Evolutionary conservation across 164 flowering plant genomes (phyloP).

Genomic region (Nymphaea thermarum): DNA sequence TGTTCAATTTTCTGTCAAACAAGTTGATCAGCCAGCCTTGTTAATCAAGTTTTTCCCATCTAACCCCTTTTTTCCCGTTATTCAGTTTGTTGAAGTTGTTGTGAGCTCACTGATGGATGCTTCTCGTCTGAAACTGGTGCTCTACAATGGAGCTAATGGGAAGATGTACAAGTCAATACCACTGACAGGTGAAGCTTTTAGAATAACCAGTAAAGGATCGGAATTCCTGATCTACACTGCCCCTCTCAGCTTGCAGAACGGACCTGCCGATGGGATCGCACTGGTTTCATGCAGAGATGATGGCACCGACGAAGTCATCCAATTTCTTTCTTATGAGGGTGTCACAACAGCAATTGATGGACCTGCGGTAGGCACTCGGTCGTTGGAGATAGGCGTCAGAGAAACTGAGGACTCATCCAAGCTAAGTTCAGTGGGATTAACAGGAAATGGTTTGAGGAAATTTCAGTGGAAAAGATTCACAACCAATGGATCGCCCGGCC

Average conservation of each 20-base stretch:
- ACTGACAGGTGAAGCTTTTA: conserved; percentile 9
- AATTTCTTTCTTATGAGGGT: conserved; percentile 18
- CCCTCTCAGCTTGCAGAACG: conserved; percentile 12
- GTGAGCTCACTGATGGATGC: conserved; percentile 9
- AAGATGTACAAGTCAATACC: conserved; percentile 11
- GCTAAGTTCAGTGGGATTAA: conserved; percentile 13
- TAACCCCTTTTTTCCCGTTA: background rate
- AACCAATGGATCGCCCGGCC: conserved; percentile 10
- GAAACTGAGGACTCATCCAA: conserved; percentile 13
- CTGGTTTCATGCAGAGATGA: conserved; percentile 8
- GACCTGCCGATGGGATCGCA: conserved; percentile 18
- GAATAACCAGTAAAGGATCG: conserved; percentile 5
- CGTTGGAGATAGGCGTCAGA: conserved; percentile 11
- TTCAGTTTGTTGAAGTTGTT: conserved; percentile 20
- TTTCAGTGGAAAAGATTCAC: conserved; percentile 13
- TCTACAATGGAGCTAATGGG: conserved; percentile 16
- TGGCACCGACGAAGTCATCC: conserved; percentile 4
- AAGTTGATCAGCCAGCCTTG: too few relatives aligned
- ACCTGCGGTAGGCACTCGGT: conserved; percentile 10
- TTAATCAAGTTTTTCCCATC: too few relatives aligned
- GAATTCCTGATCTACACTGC: conserved; percentile 15
- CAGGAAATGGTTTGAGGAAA: conserved; percentile 3
- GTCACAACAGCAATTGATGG: conserved; percentile 13
- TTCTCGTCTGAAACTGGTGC: conserved; percentile 7
- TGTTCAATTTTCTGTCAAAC: too few relatives aligned